These are phyloP conservation scores for Flaveria linearis DNA, from an alignment of 129 eudicot species.

Conservation along the genomic window DNA sequence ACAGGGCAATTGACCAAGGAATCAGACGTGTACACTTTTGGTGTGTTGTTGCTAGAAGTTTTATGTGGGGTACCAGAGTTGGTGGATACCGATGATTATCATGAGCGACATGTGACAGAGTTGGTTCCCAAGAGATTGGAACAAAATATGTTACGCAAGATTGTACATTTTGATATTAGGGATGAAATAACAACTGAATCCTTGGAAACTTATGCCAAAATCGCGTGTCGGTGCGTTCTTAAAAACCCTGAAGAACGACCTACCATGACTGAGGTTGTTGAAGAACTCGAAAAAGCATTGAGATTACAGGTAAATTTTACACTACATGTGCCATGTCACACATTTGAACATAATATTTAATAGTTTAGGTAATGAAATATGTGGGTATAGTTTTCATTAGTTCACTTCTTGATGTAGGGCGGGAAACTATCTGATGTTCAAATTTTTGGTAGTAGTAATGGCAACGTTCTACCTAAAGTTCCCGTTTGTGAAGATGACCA, in stretches of 20 bases:
- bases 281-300: conserved; percentile 36
- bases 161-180: conserved; percentile 35
- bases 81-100: conserved; percentile 43
- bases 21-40: conserved; percentile 38
- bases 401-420: conserved; percentile 22
- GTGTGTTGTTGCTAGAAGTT: conserved; percentile 43
- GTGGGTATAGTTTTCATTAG: not conserved
- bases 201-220: conserved; percentile 40
- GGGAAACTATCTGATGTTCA: conserved; percentile 3
- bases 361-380: not conserved
- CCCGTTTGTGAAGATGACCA: conserved; percentile 11
- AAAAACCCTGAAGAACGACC: conserved; percentile 29
- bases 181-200: conserved; percentile 30
- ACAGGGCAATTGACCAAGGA: conserved; percentile 25
- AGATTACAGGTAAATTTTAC: conserved; percentile 33
- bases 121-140: conserved; percentile 39
- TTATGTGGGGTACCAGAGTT: conserved; percentile 40
- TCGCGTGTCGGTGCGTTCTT: conserved; percentile 28
- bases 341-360: not conserved
- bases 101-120: conserved; percentile 36
- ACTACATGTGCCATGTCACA: not conserved
- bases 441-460: conserved; percentile 8
- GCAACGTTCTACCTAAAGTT: conserved; percentile 11
- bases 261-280: conserved; percentile 30
- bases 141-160: conserved; percentile 36